phyloP scores from a whole-genome alignment of 2,329 filamentous ascomycete species.

The Bipolaris zeicola region DNA sequence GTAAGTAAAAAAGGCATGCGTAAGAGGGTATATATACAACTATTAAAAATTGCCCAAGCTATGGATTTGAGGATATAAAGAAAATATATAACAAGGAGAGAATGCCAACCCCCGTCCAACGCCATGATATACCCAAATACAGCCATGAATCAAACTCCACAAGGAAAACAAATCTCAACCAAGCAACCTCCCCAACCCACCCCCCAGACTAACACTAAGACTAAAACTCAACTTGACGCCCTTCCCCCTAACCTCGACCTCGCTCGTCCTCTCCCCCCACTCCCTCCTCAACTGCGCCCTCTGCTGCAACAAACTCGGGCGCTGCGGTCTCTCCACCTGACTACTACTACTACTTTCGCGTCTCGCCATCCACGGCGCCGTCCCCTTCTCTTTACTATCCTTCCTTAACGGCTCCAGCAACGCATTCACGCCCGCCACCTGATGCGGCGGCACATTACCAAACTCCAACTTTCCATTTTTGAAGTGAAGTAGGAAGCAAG shows the following conservation, averaged over 20 bases:
- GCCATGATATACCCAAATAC: background rate
- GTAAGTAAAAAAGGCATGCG: too few relatives aligned
- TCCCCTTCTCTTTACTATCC: conserved; percentile 19
- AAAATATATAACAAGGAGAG: too few relatives aligned
- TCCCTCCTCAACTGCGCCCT: conserved; percentile 32
- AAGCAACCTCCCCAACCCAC: conserved; percentile 31
- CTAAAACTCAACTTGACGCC: conserved; percentile 40
- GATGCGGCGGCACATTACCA: conserved; percentile 37
- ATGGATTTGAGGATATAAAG: too few relatives aligned
- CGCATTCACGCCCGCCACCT: conserved; percentile 20
- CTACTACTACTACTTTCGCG: conserved; percentile 14
- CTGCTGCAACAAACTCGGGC: conserved; percentile 25
- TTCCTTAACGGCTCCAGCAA: conserved; percentile 28
- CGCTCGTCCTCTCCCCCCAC: conserved; percentile 34
- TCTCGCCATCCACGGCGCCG: conserved; percentile 2
- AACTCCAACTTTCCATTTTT: conserved; percentile 30
- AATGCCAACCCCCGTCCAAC: too few relatives aligned
- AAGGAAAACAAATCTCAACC: conserved; percentile 11
- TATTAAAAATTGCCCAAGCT: too few relatives aligned
- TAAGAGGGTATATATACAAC: too few relatives aligned
- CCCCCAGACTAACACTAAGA: conserved; percentile 34
- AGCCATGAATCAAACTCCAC: too few relatives aligned
- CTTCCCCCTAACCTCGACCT: conserved; percentile 32
- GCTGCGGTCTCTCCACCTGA: conserved; percentile 1
- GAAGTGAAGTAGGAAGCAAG: conserved; percentile 34